These are phyloP conservation scores for Penicillium sp. DNA, from an alignment of 2,329 filamentous ascomycete species.

Conservation along the genomic window DNA sequence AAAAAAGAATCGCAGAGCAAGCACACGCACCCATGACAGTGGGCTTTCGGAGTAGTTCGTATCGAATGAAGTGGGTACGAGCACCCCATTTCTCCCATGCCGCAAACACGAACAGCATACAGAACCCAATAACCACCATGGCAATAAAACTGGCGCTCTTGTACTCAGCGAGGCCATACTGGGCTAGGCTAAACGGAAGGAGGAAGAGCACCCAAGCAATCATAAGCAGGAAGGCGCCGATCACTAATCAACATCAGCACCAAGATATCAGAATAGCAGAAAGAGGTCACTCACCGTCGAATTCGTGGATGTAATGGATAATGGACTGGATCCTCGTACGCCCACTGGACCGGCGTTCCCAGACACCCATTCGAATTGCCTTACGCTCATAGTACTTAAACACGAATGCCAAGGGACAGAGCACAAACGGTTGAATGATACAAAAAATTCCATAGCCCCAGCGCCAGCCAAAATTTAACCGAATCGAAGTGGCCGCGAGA, in stretches of 20 bases:
- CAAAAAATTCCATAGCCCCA: conserved; percentile 54
- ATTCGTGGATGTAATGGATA: conserved; percentile 58
- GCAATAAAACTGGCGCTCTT: conserved; percentile 24
- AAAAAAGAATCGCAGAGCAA: conserved; percentile 20
- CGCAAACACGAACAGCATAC: conserved; percentile 17
- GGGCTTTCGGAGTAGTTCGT: conserved; percentile 21
- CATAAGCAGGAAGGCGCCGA: conserved; percentile 31
- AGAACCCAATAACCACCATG: conserved; percentile 18
- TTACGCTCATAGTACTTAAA: conserved; percentile 59
- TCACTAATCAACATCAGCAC: conserved; percentile 16
- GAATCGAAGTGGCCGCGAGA: conserved; percentile 52
- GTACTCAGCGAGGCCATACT: conserved; percentile 24
- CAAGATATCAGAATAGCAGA: too few relatives aligned
- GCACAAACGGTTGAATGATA: conserved; percentile 58
- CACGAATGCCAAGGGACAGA: conserved; percentile 55
- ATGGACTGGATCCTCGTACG: conserved; percentile 51
- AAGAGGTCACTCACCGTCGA: conserved; percentile 52
- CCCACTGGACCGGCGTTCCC: conserved; percentile 44
- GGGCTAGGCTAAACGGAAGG: conserved; percentile 29
- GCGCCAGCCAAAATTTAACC: conserved; percentile 43
- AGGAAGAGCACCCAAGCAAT: conserved; percentile 31
- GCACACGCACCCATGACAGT: conserved; percentile 24
- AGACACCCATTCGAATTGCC: conserved; percentile 56
- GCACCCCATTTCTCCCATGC: conserved; percentile 23
- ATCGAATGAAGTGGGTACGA: conserved; percentile 24